Percentiles rank a stretch among this genome's conserved stretches.
These are phyloP conservation scores for Coemansia sp. DNA, from an alignment of 192 early-diverging fungal genomes.

Conservation along the genomic window DNA sequence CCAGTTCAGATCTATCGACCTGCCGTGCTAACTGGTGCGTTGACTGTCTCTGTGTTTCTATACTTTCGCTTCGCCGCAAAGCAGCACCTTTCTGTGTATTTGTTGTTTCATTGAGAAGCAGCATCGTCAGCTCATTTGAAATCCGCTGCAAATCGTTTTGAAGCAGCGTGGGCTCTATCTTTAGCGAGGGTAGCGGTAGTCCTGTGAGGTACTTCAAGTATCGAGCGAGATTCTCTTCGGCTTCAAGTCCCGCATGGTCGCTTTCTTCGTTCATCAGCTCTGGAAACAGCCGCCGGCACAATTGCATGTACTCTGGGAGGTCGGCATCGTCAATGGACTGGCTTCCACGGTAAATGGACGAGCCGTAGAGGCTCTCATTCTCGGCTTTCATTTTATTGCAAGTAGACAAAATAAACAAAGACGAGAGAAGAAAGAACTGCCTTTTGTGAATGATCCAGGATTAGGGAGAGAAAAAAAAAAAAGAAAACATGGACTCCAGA, in stretches of 20 bases:
- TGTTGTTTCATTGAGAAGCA: conserved; percentile 42
- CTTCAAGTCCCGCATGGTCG: conserved; percentile 21
- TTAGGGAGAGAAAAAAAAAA: not conserved
- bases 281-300: conserved; percentile 46
- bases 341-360: conserved; percentile 41
- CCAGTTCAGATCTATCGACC: not conserved
- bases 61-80: not conserved
- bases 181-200: conserved; percentile 36
- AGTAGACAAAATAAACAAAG: not conserved
- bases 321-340: conserved; percentile 37
- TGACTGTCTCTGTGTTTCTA: conserved; percentile 3
- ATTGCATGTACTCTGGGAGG: conserved; percentile 48
- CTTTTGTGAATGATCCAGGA: not conserved
- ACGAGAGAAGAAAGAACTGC: not conserved
- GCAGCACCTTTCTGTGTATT: not conserved
- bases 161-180: conserved; percentile 45
- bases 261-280: conserved; percentile 17
- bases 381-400: conserved; percentile 20
- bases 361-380: conserved; percentile 47
- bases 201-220: conserved; percentile 51
- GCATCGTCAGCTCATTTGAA: conserved; percentile 42
- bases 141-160: conserved; percentile 50
- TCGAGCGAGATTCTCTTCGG: conserved; percentile 37
- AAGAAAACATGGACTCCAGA: too few relatives aligned
- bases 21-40: conserved; percentile 1